Percentiles rank a stretch among this genome's conserved stretches.
Evolutionary conservation across 2,329 filamentous ascomycete genomes (phyloP).

Genomic region (Apiospora malaysiana): DNA sequence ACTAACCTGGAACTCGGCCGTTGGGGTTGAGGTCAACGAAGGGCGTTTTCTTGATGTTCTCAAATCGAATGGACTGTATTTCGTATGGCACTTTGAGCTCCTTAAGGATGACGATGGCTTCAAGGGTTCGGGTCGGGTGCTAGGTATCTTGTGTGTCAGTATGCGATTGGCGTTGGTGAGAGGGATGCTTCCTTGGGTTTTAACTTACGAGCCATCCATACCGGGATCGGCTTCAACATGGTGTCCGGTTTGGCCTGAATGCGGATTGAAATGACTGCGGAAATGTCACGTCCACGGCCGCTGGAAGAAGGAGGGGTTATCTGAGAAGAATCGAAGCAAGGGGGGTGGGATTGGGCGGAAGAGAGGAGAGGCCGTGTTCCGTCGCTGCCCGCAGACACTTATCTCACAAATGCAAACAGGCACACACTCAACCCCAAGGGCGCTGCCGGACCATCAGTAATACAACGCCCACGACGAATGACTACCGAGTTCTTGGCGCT

Average conservation of each 20-base stretch:
- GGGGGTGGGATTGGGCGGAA: no score
- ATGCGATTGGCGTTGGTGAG: neutral
- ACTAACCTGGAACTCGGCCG: conserved; percentile 37
- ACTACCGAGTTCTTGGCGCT: no score
- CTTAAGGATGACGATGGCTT: conserved; percentile 27
- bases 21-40: conserved; percentile 42
- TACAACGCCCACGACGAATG: no score
- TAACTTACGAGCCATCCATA: neutral
- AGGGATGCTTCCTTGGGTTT: no score
- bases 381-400: no score
- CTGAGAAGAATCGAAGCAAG: no score
- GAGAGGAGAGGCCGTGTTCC: no score
- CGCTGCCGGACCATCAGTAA: no score
- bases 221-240: neutral
- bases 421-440: no score
- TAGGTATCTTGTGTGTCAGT: neutral
- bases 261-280: no score
- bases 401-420: no score
- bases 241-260: no score
- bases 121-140: conserved; percentile 18
- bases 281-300: neutral
- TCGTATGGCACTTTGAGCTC: conserved; percentile 31
- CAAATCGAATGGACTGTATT: conserved; percentile 43
- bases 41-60: conserved; percentile 37
- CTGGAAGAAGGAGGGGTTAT: neutral